Base-by-base conservation (phyloP, 2,329 filamentous ascomycete genomes). In the Exserohilum rostratum region DNA sequence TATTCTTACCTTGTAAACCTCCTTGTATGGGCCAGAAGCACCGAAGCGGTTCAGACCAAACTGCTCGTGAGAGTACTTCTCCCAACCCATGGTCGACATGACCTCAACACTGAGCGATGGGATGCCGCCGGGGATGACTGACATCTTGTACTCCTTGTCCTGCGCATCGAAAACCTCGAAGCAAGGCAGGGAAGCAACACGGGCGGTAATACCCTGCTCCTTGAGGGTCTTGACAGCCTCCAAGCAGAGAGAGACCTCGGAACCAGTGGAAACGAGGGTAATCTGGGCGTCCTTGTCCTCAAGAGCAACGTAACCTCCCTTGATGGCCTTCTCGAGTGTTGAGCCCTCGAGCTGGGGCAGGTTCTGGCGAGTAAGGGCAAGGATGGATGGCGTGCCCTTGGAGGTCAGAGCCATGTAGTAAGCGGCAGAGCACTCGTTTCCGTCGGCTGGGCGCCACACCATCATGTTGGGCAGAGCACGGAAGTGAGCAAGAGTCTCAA, bases 1-100 rank as follows among this genome's bases (percentile, higher is more conserved):
- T 6, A 31, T 37, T 68, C 77, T 65, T 72, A 79, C 90, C 85
- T 90, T 89, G 86, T 99, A 99, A 58, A 99, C 92, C 72, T 98
- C 89, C 88, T 93, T 93, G 85, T 98, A 98, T 66, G 93, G 89
- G 72, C 93, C 95, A 52, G 91, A 96, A 67, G 93, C 93, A 87
- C 95, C 95, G 80, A 99, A 99, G 77, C 95, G 87, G 89, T 99
- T 99, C 67, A 99, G 87, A 77, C 95, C 95, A 74, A 99, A 99
- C 83, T 99, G 95, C 87, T 99, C 95, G 82, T 99, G 93, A 56
- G 92, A 90, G 83, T 98, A 99, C 79, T 93, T 90, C 86, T 98
- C 93, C 95, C 95, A 99, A 69, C 95, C 95, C 80, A 97, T 88
- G 67, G 95, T 99, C 79, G 86, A 90, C 90, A 96, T 96, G 77